Evolutionary conservation across 192 early-diverging fungal species (phyloP).

Genomic region (Backusella australiensis): DNA sequence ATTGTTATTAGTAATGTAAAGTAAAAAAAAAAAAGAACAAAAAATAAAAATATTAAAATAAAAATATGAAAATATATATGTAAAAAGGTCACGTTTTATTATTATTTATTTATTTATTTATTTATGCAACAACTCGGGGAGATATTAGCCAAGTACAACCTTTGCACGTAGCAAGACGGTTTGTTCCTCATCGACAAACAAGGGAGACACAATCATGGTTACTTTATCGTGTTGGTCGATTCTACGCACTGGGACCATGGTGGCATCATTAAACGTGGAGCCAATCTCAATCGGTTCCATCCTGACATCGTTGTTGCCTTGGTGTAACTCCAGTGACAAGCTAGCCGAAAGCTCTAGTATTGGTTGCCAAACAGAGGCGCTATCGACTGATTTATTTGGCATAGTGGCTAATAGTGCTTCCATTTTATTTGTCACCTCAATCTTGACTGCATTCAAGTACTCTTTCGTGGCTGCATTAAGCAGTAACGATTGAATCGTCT

Average conservation of each 20-base stretch:
- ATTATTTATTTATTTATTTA: not conserved
- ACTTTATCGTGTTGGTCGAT: constrained; percentile 13
- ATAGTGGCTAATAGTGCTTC: constrained; percentile 7
- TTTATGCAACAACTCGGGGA: not conserved
- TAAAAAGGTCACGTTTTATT: not conserved
- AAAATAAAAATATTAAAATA: not conserved
- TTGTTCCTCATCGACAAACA: constrained; percentile 38
- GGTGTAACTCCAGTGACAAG: constrained; percentile 37
- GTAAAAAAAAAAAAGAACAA: not conserved
- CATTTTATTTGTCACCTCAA: constrained; percentile 4
- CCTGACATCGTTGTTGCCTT: constrained; percentile 32
- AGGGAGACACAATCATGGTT: constrained; percentile 25
- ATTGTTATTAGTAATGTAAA: not conserved
- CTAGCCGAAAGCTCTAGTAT: constrained; percentile 22
- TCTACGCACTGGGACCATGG: constrained; percentile 25
- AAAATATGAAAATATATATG: not conserved
- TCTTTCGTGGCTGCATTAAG: constrained; percentile 37
- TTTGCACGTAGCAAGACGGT: constrained; percentile 26
- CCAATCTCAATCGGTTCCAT: constrained; percentile 24
- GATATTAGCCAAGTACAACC: constrained; percentile 27
- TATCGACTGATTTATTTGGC: constrained; percentile 1
- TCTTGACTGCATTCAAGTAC: constrained; percentile 25
- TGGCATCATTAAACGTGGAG: constrained; percentile 21
- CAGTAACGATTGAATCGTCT: constrained; percentile 36
- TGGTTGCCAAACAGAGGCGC: constrained; percentile 15